Percentiles rank a stretch among this genome's conserved stretches.
These are phyloP conservation scores for Phyllosticta capitalensis DNA, from an alignment of 2,329 filamentous ascomycete species.

Conservation along the genomic window DNA sequence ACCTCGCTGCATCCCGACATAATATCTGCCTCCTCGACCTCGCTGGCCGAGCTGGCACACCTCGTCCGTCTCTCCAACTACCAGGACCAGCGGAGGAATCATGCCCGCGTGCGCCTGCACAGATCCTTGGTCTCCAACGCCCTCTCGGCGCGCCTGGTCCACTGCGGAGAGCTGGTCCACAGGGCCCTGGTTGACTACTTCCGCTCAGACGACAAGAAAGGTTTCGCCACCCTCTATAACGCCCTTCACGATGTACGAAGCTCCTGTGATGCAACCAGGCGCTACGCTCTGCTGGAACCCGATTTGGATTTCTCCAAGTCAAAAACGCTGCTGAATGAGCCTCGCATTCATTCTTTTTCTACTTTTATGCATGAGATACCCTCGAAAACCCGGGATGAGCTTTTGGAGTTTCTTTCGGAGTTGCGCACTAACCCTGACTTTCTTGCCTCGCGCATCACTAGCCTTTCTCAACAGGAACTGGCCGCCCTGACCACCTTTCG, in stretches of 20 bases:
- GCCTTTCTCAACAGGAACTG: constrained; percentile 66
- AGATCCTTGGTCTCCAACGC: constrained; percentile 66
- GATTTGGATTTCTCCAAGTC: constrained; percentile 51
- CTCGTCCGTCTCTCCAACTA: constrained; percentile 69
- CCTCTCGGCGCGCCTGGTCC: constrained; percentile 62
- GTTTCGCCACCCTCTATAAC: constrained; percentile 65
- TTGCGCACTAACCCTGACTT: constrained; percentile 83
- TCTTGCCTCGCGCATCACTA: constrained; percentile 70
- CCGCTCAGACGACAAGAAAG: constrained; percentile 67
- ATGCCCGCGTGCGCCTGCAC: constrained; percentile 64
- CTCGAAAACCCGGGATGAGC: constrained; percentile 60
- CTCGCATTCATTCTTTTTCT: constrained; percentile 35
- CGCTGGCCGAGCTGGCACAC: constrained; percentile 68
- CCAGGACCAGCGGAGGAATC: constrained; percentile 69
- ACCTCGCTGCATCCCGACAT: constrained; percentile 48
- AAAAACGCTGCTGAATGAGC: constrained; percentile 30
- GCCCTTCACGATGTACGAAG: constrained; percentile 70
- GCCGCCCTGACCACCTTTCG: constrained; percentile 68
- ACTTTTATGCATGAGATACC: constrained; percentile 60
- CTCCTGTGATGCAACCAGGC: constrained; percentile 63
- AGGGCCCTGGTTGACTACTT: constrained; percentile 70
- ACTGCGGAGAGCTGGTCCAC: constrained; percentile 65
- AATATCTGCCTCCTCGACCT: constrained; percentile 51
- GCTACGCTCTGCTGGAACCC: constrained; percentile 61
- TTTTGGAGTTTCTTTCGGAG: constrained; percentile 70